These are phyloP conservation scores for Salicornia ramosissima DNA, from an alignment of 148 eudicot species.

Conservation along the genomic window DNA sequence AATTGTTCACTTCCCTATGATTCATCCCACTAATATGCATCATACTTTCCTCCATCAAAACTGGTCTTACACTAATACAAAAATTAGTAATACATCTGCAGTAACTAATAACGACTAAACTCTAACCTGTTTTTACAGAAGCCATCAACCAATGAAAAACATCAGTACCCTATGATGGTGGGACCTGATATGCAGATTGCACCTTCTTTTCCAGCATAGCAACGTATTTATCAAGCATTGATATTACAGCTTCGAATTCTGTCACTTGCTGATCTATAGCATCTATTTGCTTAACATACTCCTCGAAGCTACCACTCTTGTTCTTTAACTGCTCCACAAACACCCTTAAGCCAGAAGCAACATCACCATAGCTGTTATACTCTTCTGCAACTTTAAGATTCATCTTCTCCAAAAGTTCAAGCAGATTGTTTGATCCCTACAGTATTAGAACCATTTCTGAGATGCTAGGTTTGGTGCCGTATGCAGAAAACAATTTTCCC, in stretches of 20 bases:
- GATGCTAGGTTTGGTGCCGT: background rate
- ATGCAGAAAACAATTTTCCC: background rate
- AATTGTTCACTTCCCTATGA: background rate
- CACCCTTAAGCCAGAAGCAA: conserved; percentile 89
- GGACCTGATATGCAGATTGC: conserved; percentile 49
- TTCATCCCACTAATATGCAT: background rate
- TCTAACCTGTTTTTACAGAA: conserved; percentile 4
- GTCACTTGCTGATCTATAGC: conserved; percentile 85
- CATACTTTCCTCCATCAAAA: background rate
- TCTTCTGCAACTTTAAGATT: conserved; percentile 88
- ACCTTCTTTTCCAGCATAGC: conserved; percentile 72
- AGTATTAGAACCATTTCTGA: conserved; percentile 11
- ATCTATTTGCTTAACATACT: conserved; percentile 77
- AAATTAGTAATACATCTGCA: background rate
- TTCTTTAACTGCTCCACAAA: conserved; percentile 82
- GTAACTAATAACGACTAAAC: background rate
- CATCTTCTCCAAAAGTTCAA: conserved; percentile 88
- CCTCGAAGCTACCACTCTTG: conserved; percentile 72
- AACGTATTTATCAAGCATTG: conserved; percentile 84
- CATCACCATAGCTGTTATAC: conserved; percentile 72
- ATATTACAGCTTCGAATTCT: conserved; percentile 86
- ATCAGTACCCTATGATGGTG: conserved; percentile 36
- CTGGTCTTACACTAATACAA: background rate
- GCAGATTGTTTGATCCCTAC: conserved; percentile 71
- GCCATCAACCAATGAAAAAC: background rate